Evolutionary conservation across 2,329 filamentous ascomycete genomes (phyloP), one percentile per base, ranked within the genome.

Genomic region (Lachnellula suecica): DNA sequence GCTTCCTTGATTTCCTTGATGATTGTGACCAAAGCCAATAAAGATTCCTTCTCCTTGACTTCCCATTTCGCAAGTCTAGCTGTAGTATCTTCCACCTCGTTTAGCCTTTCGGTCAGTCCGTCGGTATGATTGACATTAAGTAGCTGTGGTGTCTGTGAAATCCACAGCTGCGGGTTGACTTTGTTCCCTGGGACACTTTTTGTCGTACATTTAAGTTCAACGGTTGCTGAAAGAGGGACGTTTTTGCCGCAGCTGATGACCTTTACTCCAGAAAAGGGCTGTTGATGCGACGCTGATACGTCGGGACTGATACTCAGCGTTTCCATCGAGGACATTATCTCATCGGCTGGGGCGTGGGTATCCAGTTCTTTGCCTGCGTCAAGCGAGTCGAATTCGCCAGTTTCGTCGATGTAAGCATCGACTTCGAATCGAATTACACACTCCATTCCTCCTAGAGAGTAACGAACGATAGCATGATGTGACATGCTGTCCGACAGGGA

Each of bases 351-450:
- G 29, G 13, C n/a, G 24, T 17, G 4, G 37, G n/a, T n/a, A 13
- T 42, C 27, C 10, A n/a, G n/a, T n/a, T n/a, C n/a, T 47, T 42
- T 5, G 29, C 4, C 9, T 4, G 4, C 10, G 29, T 31, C n/a
- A 11, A 31, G n/a, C 15, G 42, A 42, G 8, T 40, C 17, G 20
- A 8, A 20, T 31, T 11, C n/a, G n/a, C 27, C 50, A 20, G n/a
- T n/a, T n/a, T 49, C 47, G 5, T 54, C 47, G 24, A 51, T 48
- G 52, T 53, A 66, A 29, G 60, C 66, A 59, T 69, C 67, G 15
- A 59, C 62, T 44, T 67, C 67, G 51, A 60, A 66, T 25, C 61
- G 57, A 19, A 69, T 57, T 17, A 67, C 52, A 44, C 60, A 62
- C 15, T 58, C 57, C 15, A 66, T 53, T 2, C 53, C 59, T 11